Conservation (phyloP, 352 stramenopile genomes). For the Pythium aphanidermatum region DNA sequence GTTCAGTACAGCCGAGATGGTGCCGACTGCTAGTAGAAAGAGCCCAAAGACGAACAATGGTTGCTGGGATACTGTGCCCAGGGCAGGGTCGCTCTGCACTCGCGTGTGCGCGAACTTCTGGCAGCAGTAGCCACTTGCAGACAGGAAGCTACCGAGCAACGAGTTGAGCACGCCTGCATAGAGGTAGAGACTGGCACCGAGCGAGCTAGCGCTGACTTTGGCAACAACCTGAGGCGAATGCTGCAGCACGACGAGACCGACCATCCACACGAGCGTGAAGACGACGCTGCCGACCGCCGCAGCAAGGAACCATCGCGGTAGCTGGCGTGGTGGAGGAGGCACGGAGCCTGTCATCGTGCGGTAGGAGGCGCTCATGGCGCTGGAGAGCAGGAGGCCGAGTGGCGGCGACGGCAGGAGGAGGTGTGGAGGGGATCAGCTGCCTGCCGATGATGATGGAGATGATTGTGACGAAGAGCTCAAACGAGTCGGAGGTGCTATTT, state of each 20-base stretch:
- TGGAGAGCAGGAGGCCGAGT: too few species aligned
- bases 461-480: too few species aligned
- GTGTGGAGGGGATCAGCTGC: too few species aligned
- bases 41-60: slow-evolving; percentile 47
- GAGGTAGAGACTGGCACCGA: slow-evolving; percentile 28
- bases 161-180: slow-evolving; percentile 73
- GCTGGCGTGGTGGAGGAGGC: slow-evolving; percentile 7
- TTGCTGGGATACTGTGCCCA: slow-evolving; percentile 59
- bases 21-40: slow-evolving; percentile 55
- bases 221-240: slow-evolving; percentile 23
- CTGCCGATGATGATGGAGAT: too few species aligned
- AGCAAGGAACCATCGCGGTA: slow-evolving; percentile 54
- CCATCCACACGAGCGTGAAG: slow-evolving; percentile 42
- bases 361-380: too few species aligned
- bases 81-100: slow-evolving; percentile 36
- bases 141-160: slow-evolving; percentile 67
- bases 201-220: slow-evolving; percentile 4
- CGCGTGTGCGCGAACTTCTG: slow-evolving; percentile 68
- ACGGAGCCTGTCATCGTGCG: too few species aligned
- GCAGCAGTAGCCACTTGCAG: slow-evolving; percentile 74
- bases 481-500: too few species aligned
- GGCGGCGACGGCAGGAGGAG: too few species aligned
- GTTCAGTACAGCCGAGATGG: slow-evolving; percentile 65
- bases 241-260: slow-evolving; percentile 35
- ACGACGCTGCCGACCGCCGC: slow-evolving; percentile 32